Conservation (phyloP, 1,284 basidiomycete species). For the Microbotryum saponariae region DNA sequence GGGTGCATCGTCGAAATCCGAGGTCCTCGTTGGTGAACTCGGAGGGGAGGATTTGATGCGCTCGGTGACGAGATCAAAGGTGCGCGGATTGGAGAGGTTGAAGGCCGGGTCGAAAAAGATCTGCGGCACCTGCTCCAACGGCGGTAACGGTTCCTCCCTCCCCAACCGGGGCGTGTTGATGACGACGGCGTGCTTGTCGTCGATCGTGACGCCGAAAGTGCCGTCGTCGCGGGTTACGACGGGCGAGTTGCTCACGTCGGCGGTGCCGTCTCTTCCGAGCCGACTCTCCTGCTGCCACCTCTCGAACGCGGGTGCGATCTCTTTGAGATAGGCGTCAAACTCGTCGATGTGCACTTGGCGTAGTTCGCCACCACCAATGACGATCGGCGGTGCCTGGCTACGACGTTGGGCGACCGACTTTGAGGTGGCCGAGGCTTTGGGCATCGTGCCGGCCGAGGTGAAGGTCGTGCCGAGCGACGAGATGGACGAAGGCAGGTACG, state of each 20-base stretch:
- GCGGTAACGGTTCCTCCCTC: conserved; percentile 50
- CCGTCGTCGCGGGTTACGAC: conserved; percentile 1
- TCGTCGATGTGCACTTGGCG: conserved; percentile 15
- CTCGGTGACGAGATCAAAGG: conserved; percentile 75
- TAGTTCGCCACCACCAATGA: conserved; percentile 13
- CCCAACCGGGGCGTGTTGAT: conserved; percentile 18
- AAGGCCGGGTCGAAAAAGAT: conserved; percentile 74
- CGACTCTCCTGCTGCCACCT: conserved; percentile 38
- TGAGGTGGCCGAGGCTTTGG: conserved; percentile 4
- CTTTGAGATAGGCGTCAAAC: conserved; percentile 36
- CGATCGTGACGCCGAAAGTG: conserved; percentile 10
- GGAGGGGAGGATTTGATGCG: conserved; percentile 28
- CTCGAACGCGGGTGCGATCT: conserved; percentile 36
- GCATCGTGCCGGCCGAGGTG: conserved; percentile 28
- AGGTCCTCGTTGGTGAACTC: conserved; percentile 16
- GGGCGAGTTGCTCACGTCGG: conserved; percentile 12
- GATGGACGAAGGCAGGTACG: conserved; percentile 29
- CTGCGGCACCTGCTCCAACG: conserved; percentile 67
- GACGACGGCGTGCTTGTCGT: not conserved
- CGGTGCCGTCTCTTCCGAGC: conserved; percentile 30
- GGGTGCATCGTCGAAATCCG: not conserved
- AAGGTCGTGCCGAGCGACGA: conserved; percentile 29
- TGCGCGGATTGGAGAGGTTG: conserved; percentile 75
- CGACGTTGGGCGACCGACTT: conserved; percentile 29
- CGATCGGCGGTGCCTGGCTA: conserved; percentile 22